Conservation (phyloP, 768 basidiomycete genomes). For the Mycena floridula region DNA sequence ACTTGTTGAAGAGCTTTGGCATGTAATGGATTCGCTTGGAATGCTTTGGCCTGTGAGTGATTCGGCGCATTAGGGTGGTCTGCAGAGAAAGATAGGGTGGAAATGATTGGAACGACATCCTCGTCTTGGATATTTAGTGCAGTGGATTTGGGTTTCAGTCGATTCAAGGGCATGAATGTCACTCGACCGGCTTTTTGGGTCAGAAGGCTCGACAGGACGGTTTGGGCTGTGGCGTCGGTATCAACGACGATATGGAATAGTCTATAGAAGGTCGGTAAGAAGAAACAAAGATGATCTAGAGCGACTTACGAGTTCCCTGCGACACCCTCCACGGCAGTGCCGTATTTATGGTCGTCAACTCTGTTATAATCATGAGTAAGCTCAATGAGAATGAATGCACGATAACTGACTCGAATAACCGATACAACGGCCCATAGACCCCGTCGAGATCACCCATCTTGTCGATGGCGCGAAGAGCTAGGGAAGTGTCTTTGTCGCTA, state of each 20-base stretch:
- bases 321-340: slow-evolving; percentile 89
- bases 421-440: slow-evolving; percentile 92
- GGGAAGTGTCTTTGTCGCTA: slow-evolving; percentile 91
- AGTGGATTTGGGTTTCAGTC: slow-evolving; percentile 72
- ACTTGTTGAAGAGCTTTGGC: slow-evolving; percentile 92
- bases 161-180: slow-evolving; percentile 97
- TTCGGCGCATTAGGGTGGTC: too few relatives aligned
- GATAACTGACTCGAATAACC: slow-evolving; percentile 93
- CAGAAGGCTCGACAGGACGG: slow-evolving; percentile 90
- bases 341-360: slow-evolving; percentile 81
- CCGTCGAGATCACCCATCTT: slow-evolving; percentile 78
- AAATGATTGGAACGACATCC: slow-evolving; percentile 76
- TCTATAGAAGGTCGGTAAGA: slow-evolving; percentile 32
- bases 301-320: slow-evolving; percentile 80
- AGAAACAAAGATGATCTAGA: not conserved
- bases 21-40: slow-evolving; percentile 58
- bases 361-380: too few relatives aligned
- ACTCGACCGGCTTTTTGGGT: slow-evolving; percentile 91
- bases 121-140: slow-evolving; percentile 64
- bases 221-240: slow-evolving; percentile 87
- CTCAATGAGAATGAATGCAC: too few relatives aligned
- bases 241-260: slow-evolving; percentile 98
- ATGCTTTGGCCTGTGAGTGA: too few relatives aligned
- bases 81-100: slow-evolving; percentile 78
- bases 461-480: slow-evolving; percentile 82